phyloP scores from a whole-genome alignment of 495 filamentous ascomycete species.

The Aspergillus olivimuriae region DNA sequence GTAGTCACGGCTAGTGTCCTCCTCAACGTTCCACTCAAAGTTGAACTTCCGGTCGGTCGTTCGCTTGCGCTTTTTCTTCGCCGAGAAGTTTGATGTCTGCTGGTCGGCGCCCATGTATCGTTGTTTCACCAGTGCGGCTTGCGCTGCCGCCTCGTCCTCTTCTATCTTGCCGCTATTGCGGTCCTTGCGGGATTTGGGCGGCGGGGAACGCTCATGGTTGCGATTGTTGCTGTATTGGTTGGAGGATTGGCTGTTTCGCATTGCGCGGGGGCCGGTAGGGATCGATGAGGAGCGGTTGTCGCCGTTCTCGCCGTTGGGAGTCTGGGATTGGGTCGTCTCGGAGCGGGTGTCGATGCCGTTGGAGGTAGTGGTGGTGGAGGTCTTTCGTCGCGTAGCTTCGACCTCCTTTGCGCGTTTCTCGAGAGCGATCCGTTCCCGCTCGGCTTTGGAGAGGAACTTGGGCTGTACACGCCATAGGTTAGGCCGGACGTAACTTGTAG shows the following conservation, averaged over 20 bases:
- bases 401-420: slow-evolving; percentile 84
- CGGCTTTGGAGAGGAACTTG: slow-evolving; percentile 84
- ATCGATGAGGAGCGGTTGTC: slow-evolving; percentile 24
- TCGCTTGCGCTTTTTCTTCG: slow-evolving; percentile 91
- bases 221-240: slow-evolving; percentile 37
- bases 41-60: slow-evolving; percentile 98
- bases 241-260: slow-evolving; percentile 53
- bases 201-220: slow-evolving; percentile 50
- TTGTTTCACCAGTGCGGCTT: slow-evolving; percentile 70
- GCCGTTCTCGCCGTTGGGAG: slow-evolving; percentile 17
- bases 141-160: slow-evolving; percentile 57
- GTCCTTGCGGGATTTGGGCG: slow-evolving; percentile 45
- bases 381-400: slow-evolving; percentile 50
- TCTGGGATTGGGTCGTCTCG: slow-evolving; percentile 10
- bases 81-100: slow-evolving; percentile 84
- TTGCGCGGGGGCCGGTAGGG: slow-evolving; percentile 75
- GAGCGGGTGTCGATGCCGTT: slow-evolving; percentile 24
- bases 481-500: not conserved
- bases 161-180: slow-evolving; percentile 26
- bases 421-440: slow-evolving; percentile 78
- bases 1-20: slow-evolving; percentile 87
- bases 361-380: too few relatives aligned
- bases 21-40: slow-evolving; percentile 96
- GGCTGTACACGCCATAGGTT: slow-evolving; percentile 46
- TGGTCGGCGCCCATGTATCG: slow-evolving; percentile 91